These are phyloP conservation scores for Phialemonium atrogriseum DNA, from an alignment of 2,329 filamentous ascomycete species.

Conservation along the genomic window DNA sequence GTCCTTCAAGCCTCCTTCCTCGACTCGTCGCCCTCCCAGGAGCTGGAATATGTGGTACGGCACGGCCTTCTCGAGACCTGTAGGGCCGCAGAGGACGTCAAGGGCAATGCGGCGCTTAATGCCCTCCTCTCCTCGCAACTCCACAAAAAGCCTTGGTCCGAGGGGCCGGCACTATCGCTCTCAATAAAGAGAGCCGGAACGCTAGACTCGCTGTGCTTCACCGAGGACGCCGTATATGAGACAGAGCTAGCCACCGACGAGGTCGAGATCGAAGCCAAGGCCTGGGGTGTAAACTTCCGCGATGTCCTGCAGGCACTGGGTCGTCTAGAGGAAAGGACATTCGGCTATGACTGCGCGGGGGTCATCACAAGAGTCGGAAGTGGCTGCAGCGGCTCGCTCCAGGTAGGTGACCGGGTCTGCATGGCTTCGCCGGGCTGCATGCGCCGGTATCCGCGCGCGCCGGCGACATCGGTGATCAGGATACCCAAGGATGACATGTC, in stretches of 20 bases:
- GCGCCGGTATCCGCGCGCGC: constrained; percentile 10
- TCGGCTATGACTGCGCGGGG: constrained; percentile 21
- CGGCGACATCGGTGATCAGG: constrained; percentile 12
- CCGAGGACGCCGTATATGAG: constrained; percentile 9
- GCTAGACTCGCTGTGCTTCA: constrained; percentile 9
- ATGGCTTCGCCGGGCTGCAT: constrained; percentile 13
- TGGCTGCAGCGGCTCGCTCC: constrained; percentile 17
- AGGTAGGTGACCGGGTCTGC: constrained; percentile 19
- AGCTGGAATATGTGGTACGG: constrained; percentile 4
- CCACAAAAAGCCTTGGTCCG: constrained; percentile 1
- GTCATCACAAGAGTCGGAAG: constrained; percentile 23
- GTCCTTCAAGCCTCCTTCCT: constrained; percentile 1
- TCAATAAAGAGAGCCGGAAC: constrained; percentile 4
- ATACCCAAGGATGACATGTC: constrained; percentile 23
- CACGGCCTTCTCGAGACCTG: constrained; percentile 3
- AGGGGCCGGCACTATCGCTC: constrained; percentile 4
- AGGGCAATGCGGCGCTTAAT: neutral
- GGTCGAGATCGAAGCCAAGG: constrained; percentile 26
- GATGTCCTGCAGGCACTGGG: constrained; percentile 30
- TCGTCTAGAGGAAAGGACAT: constrained; percentile 14
- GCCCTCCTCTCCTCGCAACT: neutral
- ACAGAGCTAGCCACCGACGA: constrained; percentile 9
- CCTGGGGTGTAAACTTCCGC: constrained; percentile 26
- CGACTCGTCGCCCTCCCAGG: neutral
- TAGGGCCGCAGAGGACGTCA: constrained; percentile 2